phyloP scores from a whole-genome alignment of 495 filamentous ascomycete genomes.

The Neurospora sp. region DNA sequence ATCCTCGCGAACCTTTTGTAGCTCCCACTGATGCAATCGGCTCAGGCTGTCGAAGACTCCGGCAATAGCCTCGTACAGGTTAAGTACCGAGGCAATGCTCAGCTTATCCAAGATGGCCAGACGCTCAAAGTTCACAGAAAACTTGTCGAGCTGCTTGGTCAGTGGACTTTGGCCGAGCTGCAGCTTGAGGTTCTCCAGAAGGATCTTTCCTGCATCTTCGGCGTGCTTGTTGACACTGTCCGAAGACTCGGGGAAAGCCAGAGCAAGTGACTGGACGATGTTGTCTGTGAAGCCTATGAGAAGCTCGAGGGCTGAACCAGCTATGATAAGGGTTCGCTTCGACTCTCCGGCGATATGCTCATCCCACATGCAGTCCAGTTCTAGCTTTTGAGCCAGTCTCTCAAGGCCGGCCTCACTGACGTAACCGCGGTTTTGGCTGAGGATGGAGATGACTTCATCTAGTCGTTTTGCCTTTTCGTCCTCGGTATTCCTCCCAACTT shows the following conservation, averaged over 20 bases:
- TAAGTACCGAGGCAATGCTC: conserved; percentile 59
- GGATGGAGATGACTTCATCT: conserved; percentile 38
- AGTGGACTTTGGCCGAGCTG: conserved; percentile 36
- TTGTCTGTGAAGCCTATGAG: conserved; percentile 43
- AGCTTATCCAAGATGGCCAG: conserved; percentile 71
- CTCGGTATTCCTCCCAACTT: conserved; percentile 36
- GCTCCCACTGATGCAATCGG: conserved; percentile 56
- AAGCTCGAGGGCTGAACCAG: conserved; percentile 51
- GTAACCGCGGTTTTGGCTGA: conserved; percentile 33
- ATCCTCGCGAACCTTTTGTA: conserved; percentile 49
- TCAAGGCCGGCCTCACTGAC: conserved; percentile 80
- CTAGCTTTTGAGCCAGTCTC: conserved; percentile 59
- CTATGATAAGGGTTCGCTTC: conserved; percentile 55
- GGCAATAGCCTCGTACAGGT: conserved; percentile 81
- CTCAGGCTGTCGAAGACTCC: conserved; percentile 61
- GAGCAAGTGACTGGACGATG: conserved; percentile 36
- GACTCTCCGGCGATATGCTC: conserved; percentile 34
- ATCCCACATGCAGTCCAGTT: conserved; percentile 64
- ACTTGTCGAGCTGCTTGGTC: conserved; percentile 55
- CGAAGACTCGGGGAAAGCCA: conserved; percentile 37
- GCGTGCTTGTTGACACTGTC: conserved; percentile 40
- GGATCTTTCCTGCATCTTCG: conserved; percentile 40
- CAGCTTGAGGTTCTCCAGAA: conserved; percentile 43
- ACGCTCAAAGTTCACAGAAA: conserved; percentile 71
- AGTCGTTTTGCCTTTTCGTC: conserved; percentile 48